Evolutionary conservation across 495 filamentous ascomycete species (phyloP).

Genomic region (Talaromyces nanjingensis): DNA sequence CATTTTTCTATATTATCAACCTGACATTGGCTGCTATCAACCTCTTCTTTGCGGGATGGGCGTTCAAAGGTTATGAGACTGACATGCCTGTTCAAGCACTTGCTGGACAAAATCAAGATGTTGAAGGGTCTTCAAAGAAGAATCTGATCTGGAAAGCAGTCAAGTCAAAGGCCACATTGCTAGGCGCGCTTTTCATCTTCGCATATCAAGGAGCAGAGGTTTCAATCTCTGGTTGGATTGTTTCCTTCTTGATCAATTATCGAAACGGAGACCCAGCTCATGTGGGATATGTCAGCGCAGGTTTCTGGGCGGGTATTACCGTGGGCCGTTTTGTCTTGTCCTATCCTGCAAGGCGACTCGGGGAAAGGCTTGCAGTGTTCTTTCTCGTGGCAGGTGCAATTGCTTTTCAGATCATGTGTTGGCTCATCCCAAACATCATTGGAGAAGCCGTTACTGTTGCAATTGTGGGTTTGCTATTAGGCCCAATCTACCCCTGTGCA

Average conservation of each 20-base stretch:
- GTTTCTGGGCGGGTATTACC: conserved; percentile 68
- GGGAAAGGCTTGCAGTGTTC: conserved; percentile 62
- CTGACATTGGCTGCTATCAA: conserved; percentile 38
- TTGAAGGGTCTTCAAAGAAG: conserved; percentile 13
- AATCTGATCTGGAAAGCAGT: conserved; percentile 38
- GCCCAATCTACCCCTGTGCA: conserved; percentile 69
- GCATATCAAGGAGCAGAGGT: conserved; percentile 77
- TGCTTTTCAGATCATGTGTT: conserved; percentile 63
- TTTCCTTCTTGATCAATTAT: conserved; percentile 66
- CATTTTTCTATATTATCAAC: conserved; percentile 23
- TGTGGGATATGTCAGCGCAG: conserved; percentile 75
- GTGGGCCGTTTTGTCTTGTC: conserved; percentile 63
- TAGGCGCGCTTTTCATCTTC: conserved; percentile 73
- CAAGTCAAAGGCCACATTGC: conserved; percentile 53
- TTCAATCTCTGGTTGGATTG: conserved; percentile 73
- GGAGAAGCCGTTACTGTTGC: conserved; percentile 64
- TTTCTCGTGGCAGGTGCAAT: conserved; percentile 51
- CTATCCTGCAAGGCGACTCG: conserved; percentile 53
- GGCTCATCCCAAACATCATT: conserved; percentile 66
- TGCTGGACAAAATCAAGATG: neutral
- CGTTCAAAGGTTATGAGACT: conserved; percentile 45
- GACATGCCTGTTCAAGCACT: conserved; percentile 12
- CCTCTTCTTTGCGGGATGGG: conserved; percentile 42
- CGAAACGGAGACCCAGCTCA: conserved; percentile 57
- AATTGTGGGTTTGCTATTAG: conserved; percentile 69